These are phyloP conservation scores for Macadamia integrifolia DNA, from an alignment of 164 flowering plant species.

Conservation along the genomic window DNA sequence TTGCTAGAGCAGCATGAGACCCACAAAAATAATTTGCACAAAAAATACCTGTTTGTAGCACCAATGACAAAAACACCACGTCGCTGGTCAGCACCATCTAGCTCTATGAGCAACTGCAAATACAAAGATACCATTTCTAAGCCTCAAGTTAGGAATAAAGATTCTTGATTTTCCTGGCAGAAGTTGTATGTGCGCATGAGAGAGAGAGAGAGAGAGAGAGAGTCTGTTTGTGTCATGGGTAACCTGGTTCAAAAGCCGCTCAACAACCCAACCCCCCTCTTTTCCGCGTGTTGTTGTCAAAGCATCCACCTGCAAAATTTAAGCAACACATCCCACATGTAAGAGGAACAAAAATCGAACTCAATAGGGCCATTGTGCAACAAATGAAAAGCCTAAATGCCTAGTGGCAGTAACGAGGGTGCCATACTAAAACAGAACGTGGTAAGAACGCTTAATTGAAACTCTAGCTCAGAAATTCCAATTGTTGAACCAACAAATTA, in stretches of 20 bases:
- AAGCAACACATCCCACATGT: constrained; percentile 4
- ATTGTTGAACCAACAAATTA: too few species aligned
- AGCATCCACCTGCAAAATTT: constrained; percentile 72
- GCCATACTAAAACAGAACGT: too few species aligned
- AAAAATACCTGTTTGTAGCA: constrained; percentile 82
- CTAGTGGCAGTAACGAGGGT: too few species aligned
- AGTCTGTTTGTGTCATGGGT: constrained; percentile 1
- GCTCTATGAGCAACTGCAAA: constrained; percentile 78
- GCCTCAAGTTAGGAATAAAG: background rate
- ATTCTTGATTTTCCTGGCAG: too few species aligned
- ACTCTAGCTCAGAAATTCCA: too few species aligned
- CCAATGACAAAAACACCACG: constrained; percentile 86
- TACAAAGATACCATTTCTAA: background rate
- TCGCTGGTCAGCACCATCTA: constrained; percentile 78
- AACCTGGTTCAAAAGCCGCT: constrained; percentile 79
- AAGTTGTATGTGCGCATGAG: too few species aligned
- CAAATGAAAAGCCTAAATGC: too few species aligned
- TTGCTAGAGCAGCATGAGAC: background rate
- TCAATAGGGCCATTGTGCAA: background rate
- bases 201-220: too few species aligned
- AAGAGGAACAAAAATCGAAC: background rate
- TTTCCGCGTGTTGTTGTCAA: constrained; percentile 73
- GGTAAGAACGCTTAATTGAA: too few species aligned
- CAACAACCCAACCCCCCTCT: constrained; percentile 89
- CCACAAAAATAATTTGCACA: background rate